Evolutionary conservation across 257 asterid genomes (phyloP).

Genomic region (Thymus quinquecostatus): DNA sequence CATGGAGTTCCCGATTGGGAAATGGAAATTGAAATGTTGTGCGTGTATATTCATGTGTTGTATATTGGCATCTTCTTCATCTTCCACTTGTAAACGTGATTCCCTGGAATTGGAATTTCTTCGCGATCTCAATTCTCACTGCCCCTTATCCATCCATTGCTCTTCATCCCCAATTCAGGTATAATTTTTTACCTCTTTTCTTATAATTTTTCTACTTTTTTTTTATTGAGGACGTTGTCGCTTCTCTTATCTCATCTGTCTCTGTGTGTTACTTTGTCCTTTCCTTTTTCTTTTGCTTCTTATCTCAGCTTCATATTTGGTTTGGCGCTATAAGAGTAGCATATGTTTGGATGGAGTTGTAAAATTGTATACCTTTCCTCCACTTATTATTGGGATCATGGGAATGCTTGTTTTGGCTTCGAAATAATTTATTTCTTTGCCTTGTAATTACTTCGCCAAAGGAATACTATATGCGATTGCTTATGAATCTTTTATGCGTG

Average conservation of each 20-base stretch:
- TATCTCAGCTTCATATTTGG: neutral
- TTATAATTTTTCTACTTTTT: neutral
- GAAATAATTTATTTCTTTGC: neutral
- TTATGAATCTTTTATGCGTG: neutral
- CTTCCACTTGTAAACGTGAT: constrained; percentile 31
- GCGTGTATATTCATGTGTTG: constrained; percentile 32
- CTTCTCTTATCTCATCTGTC: neutral
- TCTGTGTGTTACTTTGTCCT: neutral
- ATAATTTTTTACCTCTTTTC: neutral
- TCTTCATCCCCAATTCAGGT: constrained; percentile 44
- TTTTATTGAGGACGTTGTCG: constrained; percentile 1
- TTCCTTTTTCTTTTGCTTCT: neutral
- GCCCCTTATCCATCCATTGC: constrained; percentile 36
- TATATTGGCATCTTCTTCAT: constrained; percentile 36
- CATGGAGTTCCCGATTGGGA: constrained; percentile 40
- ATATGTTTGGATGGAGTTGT: neutral
- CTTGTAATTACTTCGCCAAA: neutral
- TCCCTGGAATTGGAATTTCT: constrained; percentile 38
- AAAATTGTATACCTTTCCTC: neutral
- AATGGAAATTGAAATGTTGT: constrained; percentile 6
- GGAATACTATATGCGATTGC: neutral
- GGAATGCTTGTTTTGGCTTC: neutral
- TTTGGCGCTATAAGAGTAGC: neutral
- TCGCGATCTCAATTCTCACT: constrained; percentile 47
- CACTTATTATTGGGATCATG: neutral